Evolutionary conservation across 23 red algal species (phyloP).

Genomic region (Pyropia yezoensis): DNA sequence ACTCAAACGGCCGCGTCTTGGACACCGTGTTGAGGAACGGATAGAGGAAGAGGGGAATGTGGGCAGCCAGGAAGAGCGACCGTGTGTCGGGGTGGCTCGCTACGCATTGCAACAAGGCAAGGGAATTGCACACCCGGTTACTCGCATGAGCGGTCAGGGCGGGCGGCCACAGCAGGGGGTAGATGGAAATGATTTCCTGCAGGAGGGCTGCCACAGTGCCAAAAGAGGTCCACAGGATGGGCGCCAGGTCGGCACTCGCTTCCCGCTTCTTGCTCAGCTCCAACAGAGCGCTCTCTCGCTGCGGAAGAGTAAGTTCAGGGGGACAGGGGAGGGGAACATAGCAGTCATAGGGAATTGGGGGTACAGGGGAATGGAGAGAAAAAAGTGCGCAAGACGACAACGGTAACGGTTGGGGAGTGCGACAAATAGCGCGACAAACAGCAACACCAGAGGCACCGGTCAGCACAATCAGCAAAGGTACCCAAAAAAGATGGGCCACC

Average conservation of each 20-base stretch:
- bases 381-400: no score
- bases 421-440: no score
- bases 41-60: constrained; percentile 98
- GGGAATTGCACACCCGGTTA: constrained; percentile 96
- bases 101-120: constrained; percentile 94
- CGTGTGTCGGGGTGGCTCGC: constrained; percentile 84
- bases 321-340: no score
- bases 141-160: constrained; percentile 92
- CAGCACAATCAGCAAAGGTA: no score
- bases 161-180: constrained; percentile 84
- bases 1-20: constrained; percentile 98
- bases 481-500: no score
- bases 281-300: constrained; percentile 81
- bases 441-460: no score
- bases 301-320: not conserved
- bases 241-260: constrained; percentile 80
- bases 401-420: no score
- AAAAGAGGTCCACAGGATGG: constrained; percentile 78
- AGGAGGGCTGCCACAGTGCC: constrained; percentile 87
- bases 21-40: constrained; percentile 98
- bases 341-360: no score
- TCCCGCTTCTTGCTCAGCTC: constrained; percentile 95
- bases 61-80: constrained; percentile 73
- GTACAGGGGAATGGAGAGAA: no score
- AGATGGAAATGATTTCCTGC: constrained; percentile 97